Base-by-base conservation (phyloP, 805 yeast genomes). In the Kodamaea jinghongensis region DNA sequence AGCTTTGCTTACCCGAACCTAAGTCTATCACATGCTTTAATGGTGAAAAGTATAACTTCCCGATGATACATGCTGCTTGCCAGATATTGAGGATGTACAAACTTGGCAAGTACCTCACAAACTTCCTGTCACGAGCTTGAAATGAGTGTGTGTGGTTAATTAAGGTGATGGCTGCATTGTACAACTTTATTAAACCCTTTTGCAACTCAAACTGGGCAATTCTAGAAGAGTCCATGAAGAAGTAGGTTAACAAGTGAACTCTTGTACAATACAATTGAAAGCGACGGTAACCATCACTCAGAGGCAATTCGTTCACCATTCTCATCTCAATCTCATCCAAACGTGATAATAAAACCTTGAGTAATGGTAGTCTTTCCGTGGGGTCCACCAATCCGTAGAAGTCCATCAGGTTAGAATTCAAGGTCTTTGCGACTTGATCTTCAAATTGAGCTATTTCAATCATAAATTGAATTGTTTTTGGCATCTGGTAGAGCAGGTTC, bases 41-140 rank as follows among this genome's bases (percentile, higher is more conserved):
- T 1, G 87, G 76, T 1, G 96, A 87, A 55, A 89, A 90, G 6
- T 79, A 75, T 34, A 91, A 67, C 52, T 86, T 81, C 38, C 85
- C 86, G 23, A 93, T 79, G 28, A 91, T 79, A 51, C 89, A 84
- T 2, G 96, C 80, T 1, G 96, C 85, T 61, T 93, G 98, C 96
- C 98, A 89, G 20, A 90, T 76, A 34, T 83, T 80, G 45, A 88
- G 69, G 2, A 89, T 78, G 55, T 86, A 83, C 1, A 86, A 88
- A 36, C 85, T 85, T 0, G 99, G 98, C 33, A 91, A 71, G 53
- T 84, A 87, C 50, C 74, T 78, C 54, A 90, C 76, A 52, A 87
- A 83, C 25, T 68, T 70, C 31, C 75, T 73, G 52, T 83, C 79
- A 20, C 74, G 67, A 15, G 71, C 65, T 44, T 82, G 81, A 45